phyloP scores from a whole-genome alignment of 2,329 filamentous ascomycete genomes.

The Pezizomycotina sp. region DNA sequence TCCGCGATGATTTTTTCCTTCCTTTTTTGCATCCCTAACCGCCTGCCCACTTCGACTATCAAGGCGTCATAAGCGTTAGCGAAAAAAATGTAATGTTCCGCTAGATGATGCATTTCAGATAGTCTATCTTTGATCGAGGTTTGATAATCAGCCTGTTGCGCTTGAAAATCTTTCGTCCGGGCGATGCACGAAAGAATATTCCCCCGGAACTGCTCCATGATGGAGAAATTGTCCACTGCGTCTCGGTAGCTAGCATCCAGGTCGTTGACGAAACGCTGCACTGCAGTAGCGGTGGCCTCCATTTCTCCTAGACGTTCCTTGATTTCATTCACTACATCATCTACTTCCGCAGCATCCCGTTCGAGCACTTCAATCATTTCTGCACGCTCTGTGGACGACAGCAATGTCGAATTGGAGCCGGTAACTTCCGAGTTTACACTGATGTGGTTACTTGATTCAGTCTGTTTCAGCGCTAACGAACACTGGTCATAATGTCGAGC shows the following conservation, averaged over 20 bases:
- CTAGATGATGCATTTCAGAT: conserved; percentile 58
- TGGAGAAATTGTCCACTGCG: conserved; percentile 16
- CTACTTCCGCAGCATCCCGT: conserved; percentile 50
- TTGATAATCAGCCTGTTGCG: conserved; percentile 57
- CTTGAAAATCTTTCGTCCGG: conserved; percentile 34
- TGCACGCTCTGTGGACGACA: conserved; percentile 56
- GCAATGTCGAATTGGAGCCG: too few species aligned
- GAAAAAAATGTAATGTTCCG: conserved; percentile 76
- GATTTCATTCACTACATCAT: conserved; percentile 53
- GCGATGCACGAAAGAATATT: conserved; percentile 31
- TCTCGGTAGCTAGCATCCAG: conserved; percentile 20
- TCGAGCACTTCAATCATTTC: conserved; percentile 72
- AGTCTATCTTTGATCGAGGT: conserved; percentile 52
- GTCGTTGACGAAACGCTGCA: conserved; percentile 45
- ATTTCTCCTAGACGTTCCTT: conserved; percentile 60
- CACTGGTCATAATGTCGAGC: conserved; percentile 40
- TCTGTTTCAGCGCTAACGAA: conserved; percentile 37
- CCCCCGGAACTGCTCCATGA: conserved; percentile 23
- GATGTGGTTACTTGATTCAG: conserved; percentile 30
- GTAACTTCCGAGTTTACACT: too few species aligned
- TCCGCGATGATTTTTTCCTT: conserved; percentile 60
- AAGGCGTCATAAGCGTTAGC: conserved; percentile 68
- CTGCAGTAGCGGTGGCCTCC: conserved; percentile 49
- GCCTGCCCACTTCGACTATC: conserved; percentile 64
- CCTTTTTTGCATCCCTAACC: conserved; percentile 54